phyloP scores from a whole-genome alignment of 2,329 filamentous ascomycete genomes.

The Cercospora beticola region DNA sequence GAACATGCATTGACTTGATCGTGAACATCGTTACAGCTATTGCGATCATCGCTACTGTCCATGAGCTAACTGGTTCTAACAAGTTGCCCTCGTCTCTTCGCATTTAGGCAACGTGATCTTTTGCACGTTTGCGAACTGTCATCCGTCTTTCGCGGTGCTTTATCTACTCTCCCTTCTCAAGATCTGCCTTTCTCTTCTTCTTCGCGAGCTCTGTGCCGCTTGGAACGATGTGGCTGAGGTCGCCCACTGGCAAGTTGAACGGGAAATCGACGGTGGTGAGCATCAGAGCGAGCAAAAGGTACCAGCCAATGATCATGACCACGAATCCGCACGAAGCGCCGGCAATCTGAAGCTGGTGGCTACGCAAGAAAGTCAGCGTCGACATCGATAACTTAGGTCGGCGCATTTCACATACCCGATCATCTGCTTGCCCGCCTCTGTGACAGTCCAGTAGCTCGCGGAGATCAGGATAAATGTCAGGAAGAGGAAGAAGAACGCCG shows the following conservation, averaged over 20 bases:
- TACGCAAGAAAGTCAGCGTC: not conserved
- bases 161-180: constrained; percentile 18
- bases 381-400: not conserved
- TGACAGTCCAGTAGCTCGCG: constrained; percentile 19
- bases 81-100: not conserved
- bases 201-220: constrained; percentile 19
- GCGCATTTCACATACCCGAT: not conserved
- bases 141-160: too few species aligned
- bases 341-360: constrained; percentile 1
- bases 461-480: constrained; percentile 24
- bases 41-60: not conserved
- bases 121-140: not conserved
- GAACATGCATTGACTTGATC: not conserved
- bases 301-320: constrained; percentile 25
- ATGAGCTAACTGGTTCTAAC: not conserved
- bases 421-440: constrained; percentile 14
- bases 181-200: constrained; percentile 20
- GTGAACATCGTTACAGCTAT: not conserved
- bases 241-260: constrained; percentile 24
- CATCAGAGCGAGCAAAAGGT: constrained; percentile 25
- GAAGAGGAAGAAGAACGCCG: constrained; percentile 25
- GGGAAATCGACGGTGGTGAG: constrained; percentile 26
- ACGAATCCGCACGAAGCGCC: constrained; percentile 24
- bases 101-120: not conserved
- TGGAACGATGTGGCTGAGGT: constrained; percentile 23